Evolutionary conservation across 371 early-diverging fungal species (phyloP), one percentile per base, ranked within the genome.

Genomic region (Saksenaea oblongispora): DNA sequence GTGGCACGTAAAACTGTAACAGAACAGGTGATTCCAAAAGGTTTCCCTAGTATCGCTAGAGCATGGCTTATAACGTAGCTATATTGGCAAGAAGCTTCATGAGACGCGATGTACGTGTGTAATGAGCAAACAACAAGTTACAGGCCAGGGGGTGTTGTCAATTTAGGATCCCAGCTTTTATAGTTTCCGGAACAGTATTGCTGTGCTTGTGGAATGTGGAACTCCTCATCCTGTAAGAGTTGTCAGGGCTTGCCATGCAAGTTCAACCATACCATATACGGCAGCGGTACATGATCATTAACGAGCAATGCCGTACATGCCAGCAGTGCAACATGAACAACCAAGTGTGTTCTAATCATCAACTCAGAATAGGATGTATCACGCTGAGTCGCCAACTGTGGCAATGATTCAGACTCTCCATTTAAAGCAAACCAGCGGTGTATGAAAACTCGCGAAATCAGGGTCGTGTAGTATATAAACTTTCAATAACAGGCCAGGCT

Each of bases 121-220:
- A 14, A 35, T 7, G 14, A 54, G 10, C 22, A 54, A 22, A 42
- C 17, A 26, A 2, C 17, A 26, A 2, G 42, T 65, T 93, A 98
- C 89, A 97, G 83, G 14, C 97, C 98, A 18, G 98, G 98, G 34
- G 97, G 98, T 24, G 98, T 98, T 5, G 98, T 98, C 34, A 98
- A 72, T 74, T 95, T 98, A 27, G 91, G 90, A 72, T 98, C 94
- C 92, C 95, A 97, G 9, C 68, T 69, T 53, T 56, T 61, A 64
- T 83, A 97, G 58, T 86, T 73, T 14, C 90, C 91, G 2, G 63
- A 55, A 65, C 96, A 95, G 75, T 95, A 98, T 5, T 72, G 81
- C 67, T 93, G 93, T 11, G 96, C 95, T 73, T 97, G 97, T 18
- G 91, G 91, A 27, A 95, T 73, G 72, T 98, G 98, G 81, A 97